Base-by-base conservation (phyloP, 1,284 basidiomycete species). In the Marasmius sp. region DNA sequence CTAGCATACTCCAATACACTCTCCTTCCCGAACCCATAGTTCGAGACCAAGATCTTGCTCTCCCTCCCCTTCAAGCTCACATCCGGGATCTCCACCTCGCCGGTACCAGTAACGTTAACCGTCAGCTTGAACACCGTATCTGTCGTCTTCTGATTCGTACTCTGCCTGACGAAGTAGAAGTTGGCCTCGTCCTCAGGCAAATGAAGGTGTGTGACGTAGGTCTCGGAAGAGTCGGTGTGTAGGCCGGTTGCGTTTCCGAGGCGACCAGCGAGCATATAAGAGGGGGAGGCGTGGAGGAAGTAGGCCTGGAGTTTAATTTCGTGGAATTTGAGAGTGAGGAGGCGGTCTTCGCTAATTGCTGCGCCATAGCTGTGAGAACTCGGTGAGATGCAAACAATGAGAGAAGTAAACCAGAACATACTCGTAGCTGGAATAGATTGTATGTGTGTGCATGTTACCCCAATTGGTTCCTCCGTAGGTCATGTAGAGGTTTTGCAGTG, bases 141-240 rank as follows among this genome's bases (percentile, higher is more conserved):
- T 4, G 65, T 68, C 14, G 60, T 70, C 47, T 74, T 74, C 59
- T 64, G 64, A 57, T 75, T 76, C 22, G 73, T 75, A 3, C 63
- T 61, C 64, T 83, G 81, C n/a, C 83, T 67, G 18, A 82, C 74
- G 58, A 85, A 65, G 66, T 83, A 84, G 64, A 83, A 85, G 63
- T 76, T 75, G 7, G 70, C 71, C 5, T 70, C 69, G 20, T 66
- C 71, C 9, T 66, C 60, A 1, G 71, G 71, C 1, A 76, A 69
- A 56, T 72, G 67, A n/a, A 78, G 68, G 41, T 74, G 73, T 2
- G 77, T 78, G 11, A 75, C 75, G 61, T 76, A 79, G 18, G 78
- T 73, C 39, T 72, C 71, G 0, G 67, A 22, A 22, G 72, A 74
- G 61, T 75, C 66, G 62, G 76, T 78, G 60, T 72, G 74, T 11